Evolutionary conservation across 352 stramenopile species (phyloP).

Genomic region (Phytophthora niederhauseri): DNA sequence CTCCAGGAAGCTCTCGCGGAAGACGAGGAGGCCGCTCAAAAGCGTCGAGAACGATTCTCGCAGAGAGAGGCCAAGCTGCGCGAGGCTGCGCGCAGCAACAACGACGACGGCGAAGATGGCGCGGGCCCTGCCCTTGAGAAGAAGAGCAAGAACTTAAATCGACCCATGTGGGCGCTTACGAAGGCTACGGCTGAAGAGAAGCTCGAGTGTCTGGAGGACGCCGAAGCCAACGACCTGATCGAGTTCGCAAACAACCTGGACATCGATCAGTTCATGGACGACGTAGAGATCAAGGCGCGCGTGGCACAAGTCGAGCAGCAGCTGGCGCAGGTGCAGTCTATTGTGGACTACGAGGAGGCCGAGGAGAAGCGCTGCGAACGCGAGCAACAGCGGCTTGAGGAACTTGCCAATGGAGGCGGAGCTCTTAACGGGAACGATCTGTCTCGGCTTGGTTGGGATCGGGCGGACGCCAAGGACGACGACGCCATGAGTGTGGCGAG

Average conservation of each 20-base stretch:
- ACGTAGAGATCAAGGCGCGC: conserved; percentile 87
- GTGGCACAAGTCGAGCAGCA: conserved; percentile 91
- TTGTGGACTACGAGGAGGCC: conserved; percentile 78
- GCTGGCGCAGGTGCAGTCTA: conserved; percentile 87
- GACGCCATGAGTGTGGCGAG: conserved; percentile 72
- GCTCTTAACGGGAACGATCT: conserved; percentile 63
- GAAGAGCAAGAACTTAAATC: conserved; percentile 42
- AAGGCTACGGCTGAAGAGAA: conserved; percentile 86
- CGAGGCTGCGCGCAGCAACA: conserved; percentile 60
- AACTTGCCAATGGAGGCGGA: conserved; percentile 42
- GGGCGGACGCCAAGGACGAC: conserved; percentile 47
- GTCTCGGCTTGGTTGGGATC: conserved; percentile 45
- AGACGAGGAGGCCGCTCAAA: conserved; percentile 73
- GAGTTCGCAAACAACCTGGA: conserved; percentile 94
- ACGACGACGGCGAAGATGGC: conserved; percentile 29
- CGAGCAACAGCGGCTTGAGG: conserved; percentile 76
- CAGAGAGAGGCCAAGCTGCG: conserved; percentile 83
- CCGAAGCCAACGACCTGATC: conserved; percentile 92
- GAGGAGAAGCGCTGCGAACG: conserved; percentile 84
- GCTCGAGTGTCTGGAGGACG: conserved; percentile 69
- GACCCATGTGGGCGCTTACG: conserved; percentile 93
- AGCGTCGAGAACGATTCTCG: conserved; percentile 73
- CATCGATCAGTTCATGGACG: conserved; percentile 95
- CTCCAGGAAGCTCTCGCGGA: conserved; percentile 83
- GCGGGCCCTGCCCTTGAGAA: conserved; percentile 9